Base-by-base conservation (phyloP, 1,284 basidiomycete species). In the Papiliotrema flavescens region DNA sequence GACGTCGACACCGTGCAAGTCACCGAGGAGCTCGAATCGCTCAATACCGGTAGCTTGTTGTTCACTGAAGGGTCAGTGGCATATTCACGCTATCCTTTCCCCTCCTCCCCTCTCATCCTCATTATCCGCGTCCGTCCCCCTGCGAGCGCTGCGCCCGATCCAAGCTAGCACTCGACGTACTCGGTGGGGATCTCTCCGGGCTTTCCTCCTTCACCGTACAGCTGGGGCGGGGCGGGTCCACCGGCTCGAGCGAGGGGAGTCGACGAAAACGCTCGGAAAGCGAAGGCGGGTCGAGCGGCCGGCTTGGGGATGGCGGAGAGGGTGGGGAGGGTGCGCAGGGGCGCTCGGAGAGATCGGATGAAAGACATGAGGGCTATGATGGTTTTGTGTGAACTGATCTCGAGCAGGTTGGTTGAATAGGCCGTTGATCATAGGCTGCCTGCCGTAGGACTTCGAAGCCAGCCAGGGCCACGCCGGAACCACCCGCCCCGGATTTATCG, bases 21-120 rank as follows among this genome's bases (percentile, higher is more conserved):
- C 86, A 70, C 89, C 90, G 57, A 97, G 79, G 49, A 96, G 80
- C 80, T 98, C 90, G 74, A 94, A 85, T 78, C 95, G 90, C 79
- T 97, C 94, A 58, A 97, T 82, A 85, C 95, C 94, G 64, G 95
- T 98, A 28, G 94, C 84, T 80, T 98, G 95, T 66, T 89, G 82
- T 71, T 88, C 82, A 78, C 75, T 77, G 57, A 41, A 28, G 26
- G 37, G 36, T 59, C 32, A 56, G 55, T 53, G 34, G 9, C 9
- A 22, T 32, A 6, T 14, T 19, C 20, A 46, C 20, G 11, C 48
- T 46, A 11, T 20, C 44, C 13, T 46, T 19, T 11, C 44, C 14
- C 6, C 14, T 24, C 44, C 44, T 9, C 44, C 8, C 7, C 19
- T 34, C 47, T 7, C 28, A 11, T 22, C 48, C 46, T n/a, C 8